Conservation (phyloP, 805 yeast genomes). For the Schwanniomyces occidentalis region DNA sequence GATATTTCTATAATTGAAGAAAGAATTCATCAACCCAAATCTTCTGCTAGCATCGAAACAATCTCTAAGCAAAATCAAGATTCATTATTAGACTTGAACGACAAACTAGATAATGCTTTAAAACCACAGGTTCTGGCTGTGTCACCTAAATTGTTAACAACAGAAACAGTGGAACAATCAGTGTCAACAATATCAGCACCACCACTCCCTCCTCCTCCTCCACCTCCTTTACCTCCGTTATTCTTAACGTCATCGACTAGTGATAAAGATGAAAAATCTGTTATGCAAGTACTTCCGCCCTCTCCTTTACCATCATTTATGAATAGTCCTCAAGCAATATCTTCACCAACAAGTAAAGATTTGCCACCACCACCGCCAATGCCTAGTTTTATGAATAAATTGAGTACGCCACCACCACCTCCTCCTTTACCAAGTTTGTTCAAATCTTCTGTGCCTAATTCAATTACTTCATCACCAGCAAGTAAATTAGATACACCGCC, state of each 20-base stretch:
- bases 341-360: conserved; percentile 1
- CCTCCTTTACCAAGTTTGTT: conserved; percentile 5
- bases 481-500: conserved; percentile 12
- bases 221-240: conserved; percentile 17
- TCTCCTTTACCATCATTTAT: conserved; percentile 13
- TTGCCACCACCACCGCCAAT: conserved; percentile 17
- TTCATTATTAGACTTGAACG: too few relatives aligned
- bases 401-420: conserved; percentile 15
- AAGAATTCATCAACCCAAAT: not conserved
- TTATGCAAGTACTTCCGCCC: conserved; percentile 2
- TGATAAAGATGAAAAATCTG: too few relatives aligned
- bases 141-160: too few relatives aligned
- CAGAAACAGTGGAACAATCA: too few relatives aligned
- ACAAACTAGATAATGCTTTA: too few relatives aligned
- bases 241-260: too few relatives aligned
- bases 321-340: not conserved
- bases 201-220: conserved; percentile 16
- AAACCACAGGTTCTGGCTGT: too few relatives aligned
- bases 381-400: too few relatives aligned
- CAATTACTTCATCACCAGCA: too few relatives aligned
- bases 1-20: not conserved
- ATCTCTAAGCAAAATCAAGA: too few relatives aligned
- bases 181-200: not conserved
- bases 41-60: too few relatives aligned
- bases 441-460: not conserved